Evolutionary conservation across 148 eudicot species (phyloP), one percentile per base, ranked within the genome.

Genomic region (Bassia scoparia): DNA sequence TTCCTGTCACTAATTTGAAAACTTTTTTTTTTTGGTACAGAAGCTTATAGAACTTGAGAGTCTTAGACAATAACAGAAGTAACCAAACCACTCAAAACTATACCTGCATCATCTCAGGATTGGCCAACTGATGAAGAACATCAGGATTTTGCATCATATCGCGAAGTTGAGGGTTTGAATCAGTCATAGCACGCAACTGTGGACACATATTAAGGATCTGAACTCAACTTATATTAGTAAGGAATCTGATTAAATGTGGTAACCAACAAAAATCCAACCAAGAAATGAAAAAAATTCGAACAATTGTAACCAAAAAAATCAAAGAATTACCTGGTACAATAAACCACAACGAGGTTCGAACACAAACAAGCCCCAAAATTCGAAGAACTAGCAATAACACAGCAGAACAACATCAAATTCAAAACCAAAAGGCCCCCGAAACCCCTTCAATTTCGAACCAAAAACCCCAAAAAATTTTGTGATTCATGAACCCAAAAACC

Each of bases 91-190:
- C 41, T 29, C 35, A 54, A 58, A 75, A 33, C 48, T 41, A 31
- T 84, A 90, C 98, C 96, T 93, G 98, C 90, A 93, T 86, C 58
- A 85, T 90, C 77, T 90, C 98, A 73, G 98, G 96, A 9, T 89
- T 82, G 52, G 90, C 77, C 38, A 93, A 70, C 64, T 90, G 87
- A 75, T 90, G 89, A 79, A 90, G 83, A 80, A 89, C 50, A 70
- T 90, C 98, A 30, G 98, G 93, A 81, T 90, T 90, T 79, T 90
- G 98, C 96, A 92, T 84, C 93, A 90, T 86, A 81, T 92, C 98
- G 78, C 96, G 90, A 72, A 92, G 81, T 65, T 92, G 98, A 67
- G 96, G 96, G 48, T 90, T 92, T 77, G 75, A 34, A 58, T 93
- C 96, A 29, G 93, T 80, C 92, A 90, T 83, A 78, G n/a, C 79